Evolutionary conservation across 805 yeast species (phyloP), one percentile per base, ranked within the genome.

Genomic region (Tetrapisispora phaffii): DNA sequence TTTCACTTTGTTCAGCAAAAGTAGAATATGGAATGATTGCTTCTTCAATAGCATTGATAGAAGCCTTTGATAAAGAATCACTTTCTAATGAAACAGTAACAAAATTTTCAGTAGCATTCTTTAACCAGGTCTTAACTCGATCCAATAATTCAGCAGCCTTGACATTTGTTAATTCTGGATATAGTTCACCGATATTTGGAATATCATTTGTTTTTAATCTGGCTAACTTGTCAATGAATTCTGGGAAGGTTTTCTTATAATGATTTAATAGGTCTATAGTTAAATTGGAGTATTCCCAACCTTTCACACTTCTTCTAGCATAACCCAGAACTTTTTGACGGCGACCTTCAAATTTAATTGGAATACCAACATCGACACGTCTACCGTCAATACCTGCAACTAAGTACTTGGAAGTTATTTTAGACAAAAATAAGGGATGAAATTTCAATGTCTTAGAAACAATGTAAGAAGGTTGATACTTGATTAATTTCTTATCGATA

Each of bases 241-340:
- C 68, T 1, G 88, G 82, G 69, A 86, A 93, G 41, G 69, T 70
- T 10, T 58, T 54, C 53, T 69, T 65, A 60, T 87, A 93, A 26
- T 76, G 80, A 41, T 70, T 66, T 39, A 93, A 62, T 50, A 89
- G 68, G 29, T 75, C 71, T 34, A 84, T 65, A 0, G 97, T 94
- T 53, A 82, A 67, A 9, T 77, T 79, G 50, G 94, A 84, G 63
- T 71, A 93, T 54, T 80, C 87, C 98, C 98, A 93, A 20, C 79
- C 80, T 42, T 72, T 71, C 22, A 70, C 74, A 35, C 65, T 69
- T 56, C 80, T 79, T 47, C 80, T 75, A 1, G 96, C 79, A 67
- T 79, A 90, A 4, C 97, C 98, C 50, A 89, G 71, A 3, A 86
- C 97, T 64, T 90, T 90, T 56, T 77, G 75, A 53, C 87, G 77